Percentiles rank a stretch among this genome's conserved stretches.
Evolutionary conservation across 257 asterid genomes (phyloP).

Genomic region (Nicotiana paniculata): DNA sequence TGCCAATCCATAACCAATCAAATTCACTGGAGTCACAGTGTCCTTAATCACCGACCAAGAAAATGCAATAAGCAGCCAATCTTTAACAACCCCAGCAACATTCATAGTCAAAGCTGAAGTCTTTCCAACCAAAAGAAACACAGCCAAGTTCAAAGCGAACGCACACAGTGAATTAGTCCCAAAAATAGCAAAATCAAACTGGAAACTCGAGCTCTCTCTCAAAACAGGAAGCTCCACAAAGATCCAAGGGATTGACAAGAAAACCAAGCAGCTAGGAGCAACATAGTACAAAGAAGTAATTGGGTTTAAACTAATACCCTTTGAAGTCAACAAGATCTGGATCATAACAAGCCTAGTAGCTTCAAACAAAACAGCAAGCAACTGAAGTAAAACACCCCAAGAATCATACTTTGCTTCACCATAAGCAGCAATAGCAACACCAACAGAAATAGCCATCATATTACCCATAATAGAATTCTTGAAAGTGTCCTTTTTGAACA

Average conservation of each 20-base stretch:
- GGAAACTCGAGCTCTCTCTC: conserved; percentile 9
- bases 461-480: conserved; percentile 3
- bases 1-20: conserved; percentile 20
- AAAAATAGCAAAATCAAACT: conserved; percentile 11
- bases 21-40: conserved; percentile 21
- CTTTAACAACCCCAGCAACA: conserved; percentile 29
- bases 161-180: conserved; percentile 26
- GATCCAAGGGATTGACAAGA: conserved; percentile 13
- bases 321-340: conserved; percentile 13
- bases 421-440: conserved; percentile 14
- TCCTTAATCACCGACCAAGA: conserved; percentile 27
- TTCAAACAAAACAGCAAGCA: conserved; percentile 7
- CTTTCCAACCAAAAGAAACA: conserved; percentile 23
- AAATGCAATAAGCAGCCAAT: conserved; percentile 25
- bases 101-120: conserved; percentile 28
- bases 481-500: conserved; percentile 8
- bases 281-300: conserved; percentile 13
- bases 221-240: conserved; percentile 18
- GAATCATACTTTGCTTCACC: conserved; percentile 16
- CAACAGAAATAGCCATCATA: conserved; percentile 7
- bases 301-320: conserved; percentile 9
- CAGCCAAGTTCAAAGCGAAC: conserved; percentile 21
- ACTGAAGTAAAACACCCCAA: conserved; percentile 12
- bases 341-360: conserved; percentile 13
- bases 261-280: conserved; percentile 9